Percentiles rank a stretch among this genome's conserved stretches.
Evolutionary conservation across 306 rosid species (phyloP).

Genomic region (Calophaca sinica): DNA sequence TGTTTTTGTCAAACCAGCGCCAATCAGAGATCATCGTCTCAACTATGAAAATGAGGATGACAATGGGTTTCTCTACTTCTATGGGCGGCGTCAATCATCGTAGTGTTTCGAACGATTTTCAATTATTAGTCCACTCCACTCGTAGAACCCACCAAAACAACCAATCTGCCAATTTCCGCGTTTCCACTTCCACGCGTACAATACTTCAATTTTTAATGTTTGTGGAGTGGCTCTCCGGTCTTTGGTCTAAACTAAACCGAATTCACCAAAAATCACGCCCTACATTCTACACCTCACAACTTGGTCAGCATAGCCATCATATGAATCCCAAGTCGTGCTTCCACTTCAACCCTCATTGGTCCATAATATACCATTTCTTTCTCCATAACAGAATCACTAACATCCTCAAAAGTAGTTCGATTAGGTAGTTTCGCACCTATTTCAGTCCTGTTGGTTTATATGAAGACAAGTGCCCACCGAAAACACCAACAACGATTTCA

Average conservation of each 20-base stretch:
- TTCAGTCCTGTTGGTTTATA: slow-evolving; percentile 17
- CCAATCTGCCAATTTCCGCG: slow-evolving; percentile 2
- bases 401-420: slow-evolving; percentile 20
- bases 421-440: slow-evolving; percentile 48
- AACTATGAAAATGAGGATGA: too few species aligned
- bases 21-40: too few species aligned
- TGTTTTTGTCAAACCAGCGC: too few species aligned
- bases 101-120: too few species aligned
- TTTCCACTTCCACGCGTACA: slow-evolving; percentile 22
- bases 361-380: too few species aligned
- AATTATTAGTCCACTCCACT: too few species aligned
- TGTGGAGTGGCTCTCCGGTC: slow-evolving; percentile 43
- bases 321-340: slow-evolving; percentile 24
- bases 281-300: neutral
- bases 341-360: slow-evolving; percentile 21
- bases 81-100: too few species aligned
- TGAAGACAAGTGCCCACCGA: neutral
- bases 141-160: neutral
- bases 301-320: slow-evolving; percentile 53
- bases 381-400: too few species aligned
- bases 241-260: slow-evolving; percentile 37
- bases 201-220: slow-evolving; percentile 2
- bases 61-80: too few species aligned
- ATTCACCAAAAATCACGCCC: slow-evolving; percentile 43
- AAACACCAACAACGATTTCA: neutral